A percentile compares a stretch with the other conserved stretches of the same genome.
Evolutionary conservation across 768 basidiomycete species (phyloP).

Genomic region (Auricularia cornea): DNA sequence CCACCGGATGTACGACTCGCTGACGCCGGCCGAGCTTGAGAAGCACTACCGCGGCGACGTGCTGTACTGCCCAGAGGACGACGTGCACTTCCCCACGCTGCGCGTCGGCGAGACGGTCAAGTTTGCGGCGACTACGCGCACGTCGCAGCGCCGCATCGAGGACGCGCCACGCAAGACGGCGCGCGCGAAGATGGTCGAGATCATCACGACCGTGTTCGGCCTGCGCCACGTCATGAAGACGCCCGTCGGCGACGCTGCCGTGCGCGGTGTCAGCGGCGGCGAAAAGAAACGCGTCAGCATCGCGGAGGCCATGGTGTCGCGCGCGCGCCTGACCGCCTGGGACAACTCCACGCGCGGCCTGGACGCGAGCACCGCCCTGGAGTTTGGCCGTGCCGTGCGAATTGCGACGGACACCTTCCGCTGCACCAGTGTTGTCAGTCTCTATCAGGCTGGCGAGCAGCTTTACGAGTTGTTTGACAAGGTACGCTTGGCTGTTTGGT

Average conservation of each 20-base stretch:
- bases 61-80: conserved; percentile 76
- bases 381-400: conserved; percentile 71
- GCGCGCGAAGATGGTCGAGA: conserved; percentile 36
- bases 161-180: conserved; percentile 36
- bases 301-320: conserved; percentile 36
- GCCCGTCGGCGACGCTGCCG: conserved; percentile 30
- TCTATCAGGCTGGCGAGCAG: conserved; percentile 76
- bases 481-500: conserved; percentile 25
- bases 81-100: conserved; percentile 45
- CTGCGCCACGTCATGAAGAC: conserved; percentile 34
- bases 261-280: conserved; percentile 50
- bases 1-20: conserved; percentile 66
- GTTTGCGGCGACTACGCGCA: conserved; percentile 61
- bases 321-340: conserved; percentile 27
- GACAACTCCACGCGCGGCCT: conserved; percentile 68
- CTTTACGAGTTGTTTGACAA: conserved; percentile 70
- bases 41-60: conserved; percentile 72
- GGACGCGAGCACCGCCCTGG: conserved; percentile 82
- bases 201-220: conserved; percentile 44
- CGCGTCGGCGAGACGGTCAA: neutral
- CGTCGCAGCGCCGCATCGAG: conserved; percentile 50
- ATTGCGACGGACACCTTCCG: conserved; percentile 78
- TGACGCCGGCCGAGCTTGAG: conserved; percentile 54
- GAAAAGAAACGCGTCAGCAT: conserved; percentile 81
- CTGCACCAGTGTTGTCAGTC: conserved; percentile 71